phyloP scores from a whole-genome alignment of 2,329 filamentous ascomycete species.

The Coccinonectria pachysandricola region DNA sequence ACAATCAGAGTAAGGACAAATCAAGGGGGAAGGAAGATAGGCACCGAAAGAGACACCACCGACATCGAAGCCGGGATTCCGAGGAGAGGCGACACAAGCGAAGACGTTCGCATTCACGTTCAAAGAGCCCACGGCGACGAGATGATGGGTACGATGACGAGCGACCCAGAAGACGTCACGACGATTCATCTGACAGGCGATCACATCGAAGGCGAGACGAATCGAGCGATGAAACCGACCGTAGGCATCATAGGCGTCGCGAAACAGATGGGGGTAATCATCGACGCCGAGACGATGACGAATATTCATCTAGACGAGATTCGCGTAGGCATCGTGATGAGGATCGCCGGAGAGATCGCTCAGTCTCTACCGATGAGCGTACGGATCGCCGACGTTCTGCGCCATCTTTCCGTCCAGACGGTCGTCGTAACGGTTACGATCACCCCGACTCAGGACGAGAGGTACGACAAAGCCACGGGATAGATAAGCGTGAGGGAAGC shows the following conservation, averaged over 20 bases:
- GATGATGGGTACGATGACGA: slow-evolving; percentile 21
- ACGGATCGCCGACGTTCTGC: slow-evolving; percentile 19
- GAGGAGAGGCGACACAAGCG: slow-evolving; percentile 29
- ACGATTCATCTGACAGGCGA: slow-evolving; percentile 15
- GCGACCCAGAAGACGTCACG: slow-evolving; percentile 15
- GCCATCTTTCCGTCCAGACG: slow-evolving; percentile 3
- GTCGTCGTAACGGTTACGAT: slow-evolving; percentile 4
- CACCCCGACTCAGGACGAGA: slow-evolving; percentile 5
- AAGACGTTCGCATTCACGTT: slow-evolving; percentile 37
- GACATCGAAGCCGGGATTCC: slow-evolving; percentile 30
- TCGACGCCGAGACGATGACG: slow-evolving; percentile 5
- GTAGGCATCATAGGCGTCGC: slow-evolving; percentile 9
- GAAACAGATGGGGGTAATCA: slow-evolving; percentile 9
- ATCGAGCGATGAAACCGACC: slow-evolving; percentile 11
- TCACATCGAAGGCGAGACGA: slow-evolving; percentile 11
- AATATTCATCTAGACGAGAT: no score
- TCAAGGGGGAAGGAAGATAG: slow-evolving; percentile 20
- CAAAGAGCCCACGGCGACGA: slow-evolving; percentile 30
- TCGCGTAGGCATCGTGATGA: slow-evolving; percentile 20
- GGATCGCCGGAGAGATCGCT: slow-evolving; percentile 19
- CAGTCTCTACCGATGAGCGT: slow-evolving; percentile 19
- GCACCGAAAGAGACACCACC: slow-evolving; percentile 34
- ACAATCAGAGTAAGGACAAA: slow-evolving; percentile 35
- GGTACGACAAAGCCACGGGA: slow-evolving; percentile 7
- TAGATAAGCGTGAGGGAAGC: slow-evolving; percentile 14